Base-by-base conservation (phyloP, 192 early-diverging fungal genomes). In the Coemansia sp. region DNA sequence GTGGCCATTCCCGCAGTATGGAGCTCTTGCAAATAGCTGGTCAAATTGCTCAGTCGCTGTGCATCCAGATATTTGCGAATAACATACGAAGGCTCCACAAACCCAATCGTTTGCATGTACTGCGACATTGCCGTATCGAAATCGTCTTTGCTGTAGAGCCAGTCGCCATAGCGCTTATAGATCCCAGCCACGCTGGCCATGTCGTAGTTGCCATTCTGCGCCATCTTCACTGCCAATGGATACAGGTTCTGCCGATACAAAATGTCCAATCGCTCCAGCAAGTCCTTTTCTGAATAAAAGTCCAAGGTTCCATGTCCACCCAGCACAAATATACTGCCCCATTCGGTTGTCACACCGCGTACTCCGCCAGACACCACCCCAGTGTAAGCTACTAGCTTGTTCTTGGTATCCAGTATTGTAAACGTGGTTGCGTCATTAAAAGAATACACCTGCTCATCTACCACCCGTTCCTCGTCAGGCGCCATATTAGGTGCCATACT, bases 51-150 rank as follows among this genome's bases (percentile, higher is more conserved):
- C 21, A 96, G 89, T 15, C 92, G 80, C 70, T 99, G 94, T 0
- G 93, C 96, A 62, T 96, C 94, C 44, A 96, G 67, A 70, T 90
- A 98, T 84, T 96, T 96, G 65, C 94, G 81, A 61, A 99, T 97
- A 8, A 99, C 85, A 67, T 97, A 99, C 6, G 91, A 93, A 1
- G 94, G 93, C 69, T 99, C 93, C 15, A 99, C 74, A 31, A 92
- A 85, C 0, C 91, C 90, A 39, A 98, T 91, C 0, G 96, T 98
- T 18, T 86, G 80, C 15, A 94, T 77, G 63, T 96, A 97, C 71
- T 99, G 93, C 20, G 78, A 77, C 87, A 96, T 97, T 4, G 96
- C 90, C 11, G 82, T 74, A 47, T 95, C 91, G 63, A 85, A 97
- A 48, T 99, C 93, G 10, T 81, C 87, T 62, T 90, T 90, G 72